phyloP scores from a whole-genome alignment of 2,329 filamentous ascomycete species.

The Verticillium nubilum region DNA sequence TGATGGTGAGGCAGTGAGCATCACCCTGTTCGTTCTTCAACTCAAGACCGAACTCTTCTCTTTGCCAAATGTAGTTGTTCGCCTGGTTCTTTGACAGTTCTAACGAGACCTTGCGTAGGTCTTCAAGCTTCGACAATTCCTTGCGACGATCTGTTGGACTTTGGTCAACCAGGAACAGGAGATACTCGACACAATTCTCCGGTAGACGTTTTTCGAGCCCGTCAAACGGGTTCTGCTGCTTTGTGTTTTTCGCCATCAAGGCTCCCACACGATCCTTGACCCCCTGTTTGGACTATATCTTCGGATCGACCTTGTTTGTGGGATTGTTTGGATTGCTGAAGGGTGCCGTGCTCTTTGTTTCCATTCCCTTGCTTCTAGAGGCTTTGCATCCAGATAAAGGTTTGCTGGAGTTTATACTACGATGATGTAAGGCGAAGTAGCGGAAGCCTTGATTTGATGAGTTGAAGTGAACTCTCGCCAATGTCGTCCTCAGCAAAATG shows the following conservation, averaged over 20 bases:
- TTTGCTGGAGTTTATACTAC: too few relatives aligned
- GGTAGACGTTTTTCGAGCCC: constrained; percentile 41
- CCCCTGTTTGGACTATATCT: neutral
- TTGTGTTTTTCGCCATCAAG: neutral
- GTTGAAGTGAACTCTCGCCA: too few relatives aligned
- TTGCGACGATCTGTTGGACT: constrained; percentile 44
- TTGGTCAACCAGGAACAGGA: constrained; percentile 63
- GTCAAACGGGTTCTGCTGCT: neutral
- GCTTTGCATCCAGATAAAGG: too few relatives aligned
- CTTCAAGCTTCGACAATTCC: constrained; percentile 61
- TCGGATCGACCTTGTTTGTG: neutral
- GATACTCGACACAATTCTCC: constrained; percentile 84
- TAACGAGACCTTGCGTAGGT: constrained; percentile 63
- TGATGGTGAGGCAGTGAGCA: constrained; percentile 7
- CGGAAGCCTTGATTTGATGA: too few relatives aligned
- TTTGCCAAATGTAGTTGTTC: constrained; percentile 93
- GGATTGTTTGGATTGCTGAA: too few relatives aligned
- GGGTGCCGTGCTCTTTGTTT: too few relatives aligned
- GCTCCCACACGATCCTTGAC: neutral
- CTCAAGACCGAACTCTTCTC: constrained; percentile 71
- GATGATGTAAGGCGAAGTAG: too few relatives aligned
- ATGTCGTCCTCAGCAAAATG: too few relatives aligned
- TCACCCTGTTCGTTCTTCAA: constrained; percentile 54
- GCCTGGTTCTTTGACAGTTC: constrained; percentile 59
- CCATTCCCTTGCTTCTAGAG: too few relatives aligned